Evolutionary conservation across 2,329 filamentous ascomycete species (phyloP).

Genomic region (Daldinia sp.): DNA sequence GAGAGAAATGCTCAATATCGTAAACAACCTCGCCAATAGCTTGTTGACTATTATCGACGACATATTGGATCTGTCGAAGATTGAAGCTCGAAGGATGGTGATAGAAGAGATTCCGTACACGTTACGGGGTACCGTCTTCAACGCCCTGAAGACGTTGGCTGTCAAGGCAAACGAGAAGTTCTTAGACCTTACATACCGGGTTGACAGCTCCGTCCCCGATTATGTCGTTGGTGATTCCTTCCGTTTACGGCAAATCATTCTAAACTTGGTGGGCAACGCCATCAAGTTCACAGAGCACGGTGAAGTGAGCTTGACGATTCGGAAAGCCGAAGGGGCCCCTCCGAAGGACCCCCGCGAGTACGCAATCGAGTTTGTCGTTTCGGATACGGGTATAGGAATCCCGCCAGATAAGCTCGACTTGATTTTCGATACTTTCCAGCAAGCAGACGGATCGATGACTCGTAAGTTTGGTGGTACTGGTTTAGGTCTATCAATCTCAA

Average conservation of each 20-base stretch:
- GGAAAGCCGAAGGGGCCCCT: constrained; percentile 71
- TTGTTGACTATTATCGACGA: constrained; percentile 96
- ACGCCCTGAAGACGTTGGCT: constrained; percentile 94
- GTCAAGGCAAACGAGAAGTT: constrained; percentile 97
- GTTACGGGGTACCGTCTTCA: constrained; percentile 93
- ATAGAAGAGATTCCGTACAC: constrained; percentile 99
- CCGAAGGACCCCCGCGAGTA: constrained; percentile 81
- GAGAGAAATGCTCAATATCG: constrained; percentile 97
- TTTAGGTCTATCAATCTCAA: constrained; percentile 93
- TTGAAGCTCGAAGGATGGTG: constrained; percentile 97
- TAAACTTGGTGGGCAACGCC: constrained; percentile 96
- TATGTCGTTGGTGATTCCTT: constrained; percentile 97
- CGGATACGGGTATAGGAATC: constrained; percentile 97
- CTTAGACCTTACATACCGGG: constrained; percentile 90
- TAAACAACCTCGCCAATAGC: constrained; percentile 96
- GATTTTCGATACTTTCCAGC: constrained; percentile 99
- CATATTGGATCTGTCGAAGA: constrained; percentile 79
- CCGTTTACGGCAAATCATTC: constrained; percentile 93
- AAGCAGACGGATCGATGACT: constrained; percentile 96
- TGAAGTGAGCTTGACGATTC: constrained; percentile 94
- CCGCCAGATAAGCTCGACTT: constrained; percentile 94
- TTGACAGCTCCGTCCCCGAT: constrained; percentile 92
- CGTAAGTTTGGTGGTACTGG: constrained; percentile 96
- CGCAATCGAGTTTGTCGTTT: constrained; percentile 94
- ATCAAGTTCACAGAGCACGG: constrained; percentile 99